phyloP scores from a whole-genome alignment of 345 rosid genomes.

The Barbarea vulgaris region DNA sequence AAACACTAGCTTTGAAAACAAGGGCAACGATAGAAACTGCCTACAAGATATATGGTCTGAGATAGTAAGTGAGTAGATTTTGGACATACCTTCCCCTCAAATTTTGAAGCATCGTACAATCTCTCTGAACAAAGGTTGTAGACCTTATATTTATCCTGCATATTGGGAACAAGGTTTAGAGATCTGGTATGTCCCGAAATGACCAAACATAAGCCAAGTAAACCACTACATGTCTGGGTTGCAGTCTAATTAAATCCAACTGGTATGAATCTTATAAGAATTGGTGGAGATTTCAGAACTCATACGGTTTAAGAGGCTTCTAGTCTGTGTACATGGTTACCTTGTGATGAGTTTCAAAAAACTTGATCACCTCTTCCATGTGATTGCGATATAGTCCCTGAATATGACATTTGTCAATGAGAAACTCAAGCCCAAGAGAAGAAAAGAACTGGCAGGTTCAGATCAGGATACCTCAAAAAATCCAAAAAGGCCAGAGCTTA shows the following conservation, averaged over 20 bases:
- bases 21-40: not conserved
- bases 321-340: conserved; percentile 43
- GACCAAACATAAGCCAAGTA: conserved; percentile 15
- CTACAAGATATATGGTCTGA: conserved; percentile 13
- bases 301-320: conserved; percentile 16
- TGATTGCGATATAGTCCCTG: conserved; percentile 92
- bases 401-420: conserved; percentile 33
- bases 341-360: conserved; percentile 93
- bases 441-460: conserved; percentile 16
- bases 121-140: conserved; percentile 97
- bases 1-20: conserved; percentile 2
- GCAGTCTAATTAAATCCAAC: conserved; percentile 4
- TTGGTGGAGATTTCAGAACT: not conserved
- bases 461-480: conserved; percentile 67
- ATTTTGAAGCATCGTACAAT: conserved; percentile 80
- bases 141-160: conserved; percentile 93
- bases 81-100: conserved; percentile 77
- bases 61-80: conserved; percentile 1
- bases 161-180: conserved; percentile 21
- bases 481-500: conserved; percentile 90
- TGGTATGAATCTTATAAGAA: not conserved
- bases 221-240: not conserved
- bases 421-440: conserved; percentile 8
- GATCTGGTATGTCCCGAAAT: not conserved
- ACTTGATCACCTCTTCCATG: conserved; percentile 94